Percentiles rank a stretch among this genome's conserved stretches.
Evolutionary conservation across 495 filamentous ascomycete genomes (phyloP).

Genomic region (Daldinia caldariorum): DNA sequence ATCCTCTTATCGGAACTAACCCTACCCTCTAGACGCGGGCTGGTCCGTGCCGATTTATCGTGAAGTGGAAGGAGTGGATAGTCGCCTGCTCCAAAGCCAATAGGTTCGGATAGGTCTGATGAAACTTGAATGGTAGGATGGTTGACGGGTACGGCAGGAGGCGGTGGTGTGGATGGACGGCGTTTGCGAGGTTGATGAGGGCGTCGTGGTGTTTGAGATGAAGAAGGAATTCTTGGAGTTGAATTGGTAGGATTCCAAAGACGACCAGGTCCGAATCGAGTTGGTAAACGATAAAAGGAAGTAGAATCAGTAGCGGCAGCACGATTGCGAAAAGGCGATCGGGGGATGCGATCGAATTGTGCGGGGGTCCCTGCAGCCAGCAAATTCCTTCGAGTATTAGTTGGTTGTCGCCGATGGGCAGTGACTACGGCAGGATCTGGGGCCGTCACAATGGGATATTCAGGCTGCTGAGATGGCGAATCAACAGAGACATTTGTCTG

Average conservation of each 20-base stretch:
- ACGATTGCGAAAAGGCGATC: constrained; percentile 59
- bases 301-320: constrained; percentile 34
- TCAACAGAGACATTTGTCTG: constrained; percentile 48
- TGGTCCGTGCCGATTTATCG: constrained; percentile 69
- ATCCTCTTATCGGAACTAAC: constrained; percentile 72
- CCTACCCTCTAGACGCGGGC: constrained; percentile 72
- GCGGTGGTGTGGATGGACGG: constrained; percentile 58
- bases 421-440: constrained; percentile 32
- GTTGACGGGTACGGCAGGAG: constrained; percentile 58
- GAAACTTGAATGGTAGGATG: constrained; percentile 53
- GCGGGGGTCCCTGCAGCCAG: constrained; percentile 38
- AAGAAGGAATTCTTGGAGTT: constrained; percentile 60
- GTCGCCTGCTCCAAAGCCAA: constrained; percentile 63
- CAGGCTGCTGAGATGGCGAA: constrained; percentile 51
- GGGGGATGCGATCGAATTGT: constrained; percentile 48
- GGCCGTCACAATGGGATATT: constrained; percentile 45
- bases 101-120: constrained; percentile 45
- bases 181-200: constrained; percentile 40
- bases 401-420: constrained; percentile 46
- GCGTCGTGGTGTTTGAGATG: constrained; percentile 36
- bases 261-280: constrained; percentile 55
- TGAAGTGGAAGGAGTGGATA: constrained; percentile 76
- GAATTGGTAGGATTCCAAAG: constrained; percentile 74
- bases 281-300: constrained; percentile 47
- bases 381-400: constrained; percentile 53